A percentile compares a stretch with the other conserved stretches of the same genome.
phyloP scores from a whole-genome alignment of 2,329 filamentous ascomycete species.

The Talaromyces marneffei region DNA sequence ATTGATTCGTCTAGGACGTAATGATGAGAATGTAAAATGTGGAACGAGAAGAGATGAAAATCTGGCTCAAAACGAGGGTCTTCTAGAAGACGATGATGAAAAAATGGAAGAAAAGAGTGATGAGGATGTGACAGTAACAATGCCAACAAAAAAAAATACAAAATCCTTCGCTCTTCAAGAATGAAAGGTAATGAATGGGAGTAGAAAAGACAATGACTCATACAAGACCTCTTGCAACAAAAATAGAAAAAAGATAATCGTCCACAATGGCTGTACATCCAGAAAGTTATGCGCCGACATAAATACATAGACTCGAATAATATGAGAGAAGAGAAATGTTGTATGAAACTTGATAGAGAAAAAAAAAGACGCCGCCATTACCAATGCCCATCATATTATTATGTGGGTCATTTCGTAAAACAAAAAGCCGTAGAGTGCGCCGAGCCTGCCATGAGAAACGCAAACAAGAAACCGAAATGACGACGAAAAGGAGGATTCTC shows the following conservation, averaged over 20 bases:
- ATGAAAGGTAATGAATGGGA: slow-evolving; percentile 2
- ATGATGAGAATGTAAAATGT: neutral
- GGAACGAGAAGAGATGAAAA: neutral
- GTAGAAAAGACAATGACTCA: slow-evolving; percentile 5
- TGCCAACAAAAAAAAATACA: slow-evolving; percentile 5
- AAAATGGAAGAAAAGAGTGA: neutral
- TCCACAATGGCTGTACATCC: slow-evolving; percentile 11
- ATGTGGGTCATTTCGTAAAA: slow-evolving; percentile 5
- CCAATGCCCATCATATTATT: slow-evolving; percentile 7
- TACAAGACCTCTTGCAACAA: slow-evolving; percentile 4
- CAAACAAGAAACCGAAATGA: neutral
- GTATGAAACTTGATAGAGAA: neutral
- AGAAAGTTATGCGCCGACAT: slow-evolving; percentile 10
- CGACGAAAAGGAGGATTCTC: neutral
- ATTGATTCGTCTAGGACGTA: slow-evolving; percentile 10
- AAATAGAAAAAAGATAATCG: slow-evolving; percentile 2
- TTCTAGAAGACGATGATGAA: neutral
- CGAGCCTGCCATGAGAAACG: slow-evolving; percentile 2
- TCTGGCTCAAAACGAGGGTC: slow-evolving; percentile 8
- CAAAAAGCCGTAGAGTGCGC: neutral
- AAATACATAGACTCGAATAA: slow-evolving; percentile 12
- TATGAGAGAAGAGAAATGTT: slow-evolving; percentile 6
- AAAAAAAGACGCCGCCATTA: slow-evolving; percentile 12
- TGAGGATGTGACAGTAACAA: neutral
- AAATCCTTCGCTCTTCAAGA: slow-evolving; percentile 9